Conservation (phyloP, 108 stramenopile genomes). For the Thalassiosira profunda region DNA sequence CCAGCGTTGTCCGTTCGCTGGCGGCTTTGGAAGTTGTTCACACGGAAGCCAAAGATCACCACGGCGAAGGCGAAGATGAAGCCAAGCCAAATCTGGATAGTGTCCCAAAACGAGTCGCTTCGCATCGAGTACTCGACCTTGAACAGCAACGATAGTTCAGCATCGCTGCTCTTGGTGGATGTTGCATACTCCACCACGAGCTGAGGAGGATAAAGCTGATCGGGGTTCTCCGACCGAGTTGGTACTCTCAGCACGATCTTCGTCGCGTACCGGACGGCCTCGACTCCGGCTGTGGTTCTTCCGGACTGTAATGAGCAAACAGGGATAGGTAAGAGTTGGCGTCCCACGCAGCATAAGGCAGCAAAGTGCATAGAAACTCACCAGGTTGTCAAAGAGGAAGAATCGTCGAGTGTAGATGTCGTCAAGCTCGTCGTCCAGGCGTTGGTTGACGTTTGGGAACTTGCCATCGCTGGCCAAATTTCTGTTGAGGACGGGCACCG, state of each 20-base stretch:
- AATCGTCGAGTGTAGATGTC: slow-evolving; percentile 75
- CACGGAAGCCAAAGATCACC: slow-evolving; percentile 39
- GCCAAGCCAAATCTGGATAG: slow-evolving; percentile 56
- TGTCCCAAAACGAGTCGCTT: slow-evolving; percentile 53
- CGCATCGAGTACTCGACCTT: slow-evolving; percentile 67
- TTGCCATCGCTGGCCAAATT: slow-evolving; percentile 30
- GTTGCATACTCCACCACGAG: slow-evolving; percentile 69
- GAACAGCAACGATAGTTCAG: slow-evolving; percentile 36
- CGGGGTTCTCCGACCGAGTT: slow-evolving; percentile 39
- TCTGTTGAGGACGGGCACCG: slow-evolving; percentile 60
- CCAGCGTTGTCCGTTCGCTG: slow-evolving; percentile 26
- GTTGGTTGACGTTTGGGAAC: slow-evolving; percentile 57
- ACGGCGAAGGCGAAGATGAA: slow-evolving; percentile 50
- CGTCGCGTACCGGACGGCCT: slow-evolving; percentile 68
- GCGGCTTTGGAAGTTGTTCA: slow-evolving; percentile 59
- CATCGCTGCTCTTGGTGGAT: slow-evolving; percentile 18
- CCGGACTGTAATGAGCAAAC: slow-evolving; percentile 37
- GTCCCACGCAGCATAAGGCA: neutral
- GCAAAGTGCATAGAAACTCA: neutral
- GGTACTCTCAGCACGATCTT: slow-evolving; percentile 48
- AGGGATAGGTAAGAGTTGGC: neutral
- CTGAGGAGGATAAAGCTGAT: slow-evolving; percentile 62
- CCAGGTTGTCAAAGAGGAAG: slow-evolving; percentile 70
- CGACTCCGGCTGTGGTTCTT: slow-evolving; percentile 33
- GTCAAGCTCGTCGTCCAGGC: slow-evolving; percentile 47